Conservation (phyloP, 108 stramenopile genomes). For the Pseudonitzschia delicatissima region DNA sequence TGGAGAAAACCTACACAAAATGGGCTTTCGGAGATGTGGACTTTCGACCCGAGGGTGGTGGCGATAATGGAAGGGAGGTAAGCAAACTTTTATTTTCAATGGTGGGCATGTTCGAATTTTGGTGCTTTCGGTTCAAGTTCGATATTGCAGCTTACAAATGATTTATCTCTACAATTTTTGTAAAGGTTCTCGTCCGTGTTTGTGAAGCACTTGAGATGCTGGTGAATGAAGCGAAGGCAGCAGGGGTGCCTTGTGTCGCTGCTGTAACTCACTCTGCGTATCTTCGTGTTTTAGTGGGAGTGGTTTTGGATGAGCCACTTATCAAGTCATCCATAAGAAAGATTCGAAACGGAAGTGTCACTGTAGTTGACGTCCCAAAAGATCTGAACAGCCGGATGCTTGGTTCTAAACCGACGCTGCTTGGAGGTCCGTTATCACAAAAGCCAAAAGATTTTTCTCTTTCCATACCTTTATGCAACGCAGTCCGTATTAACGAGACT, state of each 20-base stretch:
- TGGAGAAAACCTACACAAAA: constrained; percentile 52
- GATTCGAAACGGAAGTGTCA: constrained; percentile 60
- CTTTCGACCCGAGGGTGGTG: constrained; percentile 44
- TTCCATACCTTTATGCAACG: constrained; percentile 41
- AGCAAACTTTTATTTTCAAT: constrained; percentile 1
- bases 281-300: constrained; percentile 52
- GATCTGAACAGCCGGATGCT: constrained; percentile 27
- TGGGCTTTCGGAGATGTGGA: constrained; percentile 71
- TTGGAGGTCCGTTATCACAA: constrained; percentile 46
- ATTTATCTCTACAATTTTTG: background rate
- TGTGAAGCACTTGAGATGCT: constrained; percentile 32
- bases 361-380: constrained; percentile 62
- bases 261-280: constrained; percentile 74
- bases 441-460: constrained; percentile 37
- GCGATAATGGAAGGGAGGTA: constrained; percentile 72
- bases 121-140: no score
- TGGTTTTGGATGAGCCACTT: constrained; percentile 52
- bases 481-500: constrained; percentile 60
- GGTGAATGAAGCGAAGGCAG: constrained; percentile 14
- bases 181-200: constrained; percentile 22
- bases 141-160: background rate
- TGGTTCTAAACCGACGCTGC: constrained; percentile 32
- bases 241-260: constrained; percentile 22
- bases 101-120: background rate
- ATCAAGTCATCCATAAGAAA: constrained; percentile 45